Conservation (phyloP, 139 green algal genomes). For the Coccomyxa sp. region DNA sequence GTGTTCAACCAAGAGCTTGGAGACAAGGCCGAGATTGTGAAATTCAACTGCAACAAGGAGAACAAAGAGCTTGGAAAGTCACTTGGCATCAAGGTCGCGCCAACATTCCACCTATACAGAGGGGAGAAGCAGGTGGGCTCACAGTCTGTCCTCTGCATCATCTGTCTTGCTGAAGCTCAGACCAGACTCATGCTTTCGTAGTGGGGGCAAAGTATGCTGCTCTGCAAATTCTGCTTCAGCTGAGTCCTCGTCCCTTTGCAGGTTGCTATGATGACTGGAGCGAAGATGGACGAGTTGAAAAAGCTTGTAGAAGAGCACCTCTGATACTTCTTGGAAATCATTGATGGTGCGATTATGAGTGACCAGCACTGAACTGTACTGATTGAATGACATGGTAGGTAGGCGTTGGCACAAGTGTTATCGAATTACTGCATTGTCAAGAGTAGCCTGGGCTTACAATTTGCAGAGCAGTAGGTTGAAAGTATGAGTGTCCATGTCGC, state of each 20-base stretch:
- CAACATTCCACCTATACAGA: slow-evolving; percentile 61
- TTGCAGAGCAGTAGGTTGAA: neutral
- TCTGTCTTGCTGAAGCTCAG: no score
- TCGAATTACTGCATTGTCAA: neutral
- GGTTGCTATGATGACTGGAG: slow-evolving; percentile 73
- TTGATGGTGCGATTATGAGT: neutral
- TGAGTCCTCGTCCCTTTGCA: slow-evolving; percentile 8
- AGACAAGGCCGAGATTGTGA: slow-evolving; percentile 44
- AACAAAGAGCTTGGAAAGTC: slow-evolving; percentile 66
- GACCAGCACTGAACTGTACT: neutral
- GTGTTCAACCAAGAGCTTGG: slow-evolving; percentile 40
- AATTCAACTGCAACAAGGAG: slow-evolving; percentile 79
- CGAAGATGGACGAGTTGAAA: slow-evolving; percentile 67
- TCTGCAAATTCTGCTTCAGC: neutral
- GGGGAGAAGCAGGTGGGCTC: slow-evolving; percentile 32
- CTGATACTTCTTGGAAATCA: neutral
- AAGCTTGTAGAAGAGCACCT: slow-evolving; percentile 55
- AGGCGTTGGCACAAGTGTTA: no score
- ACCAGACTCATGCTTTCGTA: neutral
- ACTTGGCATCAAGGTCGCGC: slow-evolving; percentile 46
- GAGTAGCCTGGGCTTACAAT: neutral
- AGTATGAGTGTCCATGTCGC: neutral
- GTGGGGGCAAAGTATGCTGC: neutral
- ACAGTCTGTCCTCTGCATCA: no score
- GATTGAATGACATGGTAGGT: neutral